Percentiles rank a stretch among this genome's conserved stretches.
Evolutionary conservation across 768 basidiomycete genomes (phyloP).

Genomic region (Podaxis rugospora): DNA sequence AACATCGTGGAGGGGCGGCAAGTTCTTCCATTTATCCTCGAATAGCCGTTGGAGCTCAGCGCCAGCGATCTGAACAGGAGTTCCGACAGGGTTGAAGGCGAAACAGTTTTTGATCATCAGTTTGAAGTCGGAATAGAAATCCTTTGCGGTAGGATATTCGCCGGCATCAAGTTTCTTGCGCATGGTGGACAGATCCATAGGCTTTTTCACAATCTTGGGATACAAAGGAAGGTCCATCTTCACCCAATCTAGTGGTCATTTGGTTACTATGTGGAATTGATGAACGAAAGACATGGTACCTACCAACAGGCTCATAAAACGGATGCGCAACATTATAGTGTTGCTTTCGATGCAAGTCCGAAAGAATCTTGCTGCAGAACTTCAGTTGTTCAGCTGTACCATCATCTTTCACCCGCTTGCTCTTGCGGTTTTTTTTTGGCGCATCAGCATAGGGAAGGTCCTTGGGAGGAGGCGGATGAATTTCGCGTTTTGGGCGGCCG

Average conservation of each 20-base stretch:
- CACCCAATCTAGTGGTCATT: slow-evolving; percentile 55
- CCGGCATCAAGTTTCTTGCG: slow-evolving; percentile 74
- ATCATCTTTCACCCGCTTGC: slow-evolving; percentile 58
- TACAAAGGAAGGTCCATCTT: slow-evolving; percentile 81
- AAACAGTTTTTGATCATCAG: slow-evolving; percentile 95
- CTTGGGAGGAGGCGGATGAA: slow-evolving; percentile 92
- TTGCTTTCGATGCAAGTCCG: slow-evolving; percentile 76
- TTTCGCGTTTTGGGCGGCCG: slow-evolving; percentile 94
- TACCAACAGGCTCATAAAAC: slow-evolving; percentile 94
- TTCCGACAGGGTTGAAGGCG: slow-evolving; percentile 85
- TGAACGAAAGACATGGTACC: slow-evolving; percentile 26
- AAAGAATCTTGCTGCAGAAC: slow-evolving; percentile 73
- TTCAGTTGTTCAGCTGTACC: slow-evolving; percentile 79
- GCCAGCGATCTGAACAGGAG: slow-evolving; percentile 84
- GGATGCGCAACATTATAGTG: slow-evolving; percentile 68
- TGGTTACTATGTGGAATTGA: slow-evolving; percentile 7
- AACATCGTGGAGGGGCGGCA: slow-evolving; percentile 58
- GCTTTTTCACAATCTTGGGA: slow-evolving; percentile 83
- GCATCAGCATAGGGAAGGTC: slow-evolving; percentile 80
- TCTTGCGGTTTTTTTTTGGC: slow-evolving; percentile 64
- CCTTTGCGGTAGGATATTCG: slow-evolving; percentile 72
- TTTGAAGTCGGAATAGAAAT: slow-evolving; percentile 89
- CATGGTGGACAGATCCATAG: slow-evolving; percentile 94
- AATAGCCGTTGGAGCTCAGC: slow-evolving; percentile 82
- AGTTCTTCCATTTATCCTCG: slow-evolving; percentile 83